Conservation (phyloP, 2,329 filamentous ascomycete species). For the Thelonectria rubi region DNA sequence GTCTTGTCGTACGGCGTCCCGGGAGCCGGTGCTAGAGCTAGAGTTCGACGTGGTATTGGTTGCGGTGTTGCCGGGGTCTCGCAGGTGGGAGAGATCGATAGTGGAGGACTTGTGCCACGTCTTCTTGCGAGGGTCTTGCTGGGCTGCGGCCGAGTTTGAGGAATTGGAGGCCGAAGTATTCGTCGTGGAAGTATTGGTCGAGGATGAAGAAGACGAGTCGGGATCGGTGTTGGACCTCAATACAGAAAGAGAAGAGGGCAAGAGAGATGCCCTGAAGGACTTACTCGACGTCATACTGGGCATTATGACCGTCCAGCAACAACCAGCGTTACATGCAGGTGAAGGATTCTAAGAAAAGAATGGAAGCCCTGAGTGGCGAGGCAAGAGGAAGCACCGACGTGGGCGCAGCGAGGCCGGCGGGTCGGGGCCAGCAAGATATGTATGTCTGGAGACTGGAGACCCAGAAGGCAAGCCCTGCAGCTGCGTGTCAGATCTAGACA, state of each 20-base stretch:
- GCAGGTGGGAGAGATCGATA: conserved; percentile 36
- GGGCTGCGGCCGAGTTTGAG: conserved; percentile 17
- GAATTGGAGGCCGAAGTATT: conserved; percentile 22
- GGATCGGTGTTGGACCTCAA: conserved; percentile 44
- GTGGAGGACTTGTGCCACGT: conserved; percentile 39
- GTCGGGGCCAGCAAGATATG: conserved; percentile 23
- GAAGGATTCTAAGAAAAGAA: conserved; percentile 42
- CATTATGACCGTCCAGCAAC: conserved; percentile 42
- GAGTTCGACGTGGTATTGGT: conserved; percentile 12
- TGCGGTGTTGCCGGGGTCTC: conserved; percentile 23
- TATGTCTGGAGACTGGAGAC: conserved; percentile 23
- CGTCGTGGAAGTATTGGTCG: conserved; percentile 2
- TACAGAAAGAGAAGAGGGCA: conserved; percentile 51
- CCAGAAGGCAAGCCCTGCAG: conserved; percentile 27
- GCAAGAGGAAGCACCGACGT: conserved; percentile 14
- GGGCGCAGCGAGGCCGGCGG: conserved; percentile 16
- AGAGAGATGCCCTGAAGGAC: conserved; percentile 51
- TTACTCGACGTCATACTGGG: conserved; percentile 58
- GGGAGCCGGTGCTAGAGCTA: conserved; percentile 22
- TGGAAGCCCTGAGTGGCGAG: conserved; percentile 34
- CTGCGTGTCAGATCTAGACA: conserved; percentile 45
- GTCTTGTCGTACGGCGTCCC: conserved; percentile 36
- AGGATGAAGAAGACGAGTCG: conserved; percentile 33
- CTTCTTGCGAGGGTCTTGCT: conserved; percentile 35
- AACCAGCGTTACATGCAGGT: conserved; percentile 46